Percentiles rank a stretch among this genome's conserved stretches.
Evolutionary conservation across 352 stramenopile genomes (phyloP).

Genomic region (Pythium aquatile): DNA sequence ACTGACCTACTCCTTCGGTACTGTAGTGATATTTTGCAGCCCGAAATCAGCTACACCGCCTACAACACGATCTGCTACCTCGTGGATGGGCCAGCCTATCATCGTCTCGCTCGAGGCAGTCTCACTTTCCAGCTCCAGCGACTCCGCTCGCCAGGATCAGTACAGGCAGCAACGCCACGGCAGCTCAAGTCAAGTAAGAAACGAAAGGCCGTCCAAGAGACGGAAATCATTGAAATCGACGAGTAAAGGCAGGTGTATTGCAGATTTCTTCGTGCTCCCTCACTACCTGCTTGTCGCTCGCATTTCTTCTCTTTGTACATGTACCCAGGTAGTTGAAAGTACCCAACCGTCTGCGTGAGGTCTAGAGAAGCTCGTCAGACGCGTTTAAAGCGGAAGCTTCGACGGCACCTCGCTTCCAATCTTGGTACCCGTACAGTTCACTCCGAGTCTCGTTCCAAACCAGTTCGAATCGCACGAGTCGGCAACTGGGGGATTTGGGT

Average conservation of each 20-base stretch:
- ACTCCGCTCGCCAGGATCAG: slow-evolving; percentile 9
- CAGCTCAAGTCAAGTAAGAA: slow-evolving; percentile 16
- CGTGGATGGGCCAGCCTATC: slow-evolving; percentile 40
- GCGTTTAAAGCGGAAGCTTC: no score
- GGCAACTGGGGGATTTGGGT: no score
- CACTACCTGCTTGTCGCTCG: no score
- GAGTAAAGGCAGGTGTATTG: slow-evolving; percentile 11
- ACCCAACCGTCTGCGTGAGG: no score
- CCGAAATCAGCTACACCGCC: slow-evolving; percentile 74
- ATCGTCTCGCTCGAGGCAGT: slow-evolving; percentile 23
- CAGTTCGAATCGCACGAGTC: no score
- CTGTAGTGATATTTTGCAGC: slow-evolving; percentile 39
- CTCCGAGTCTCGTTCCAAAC: no score
- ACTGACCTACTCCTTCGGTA: background rate
- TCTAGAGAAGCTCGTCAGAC: no score
- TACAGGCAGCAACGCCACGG: background rate
- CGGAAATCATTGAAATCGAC: slow-evolving; percentile 39
- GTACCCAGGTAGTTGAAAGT: no score
- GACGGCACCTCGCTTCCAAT: no score
- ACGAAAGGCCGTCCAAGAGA: slow-evolving; percentile 7
- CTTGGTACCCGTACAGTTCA: no score
- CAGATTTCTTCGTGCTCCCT: background rate
- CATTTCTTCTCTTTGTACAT: no score
- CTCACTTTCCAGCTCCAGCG: slow-evolving; percentile 23
- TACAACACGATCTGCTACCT: slow-evolving; percentile 80